Conservation (phyloP, 208 protist genomes). For the Trypanosoma melophagium region DNA sequence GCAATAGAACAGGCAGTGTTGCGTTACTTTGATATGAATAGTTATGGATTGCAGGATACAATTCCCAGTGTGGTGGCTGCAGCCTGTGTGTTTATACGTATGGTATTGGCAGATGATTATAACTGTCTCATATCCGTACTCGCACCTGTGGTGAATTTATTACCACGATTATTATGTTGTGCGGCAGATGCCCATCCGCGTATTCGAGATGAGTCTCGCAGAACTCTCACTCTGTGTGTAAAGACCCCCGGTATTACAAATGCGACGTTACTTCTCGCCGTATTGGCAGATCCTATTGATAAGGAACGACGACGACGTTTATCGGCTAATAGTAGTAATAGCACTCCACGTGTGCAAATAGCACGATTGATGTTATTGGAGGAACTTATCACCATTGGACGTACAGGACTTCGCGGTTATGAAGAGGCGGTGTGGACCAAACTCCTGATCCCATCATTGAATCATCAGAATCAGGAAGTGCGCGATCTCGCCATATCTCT, state of each 20-base stretch:
- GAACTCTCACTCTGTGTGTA: constrained; percentile 63
- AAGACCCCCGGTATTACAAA: constrained; percentile 35
- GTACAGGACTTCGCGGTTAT: constrained; percentile 6
- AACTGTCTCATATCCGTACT: constrained; percentile 41
- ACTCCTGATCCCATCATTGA: constrained; percentile 71
- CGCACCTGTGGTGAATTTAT: constrained; percentile 47
- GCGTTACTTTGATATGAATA: constrained; percentile 72
- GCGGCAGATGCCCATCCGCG: constrained; percentile 69
- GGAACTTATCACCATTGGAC: constrained; percentile 19
- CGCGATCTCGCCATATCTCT: constrained; percentile 65
- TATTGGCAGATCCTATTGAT: constrained; percentile 72
- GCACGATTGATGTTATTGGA: constrained; percentile 66
- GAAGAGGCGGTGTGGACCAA: constrained; percentile 45
- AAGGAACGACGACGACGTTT: constrained; percentile 65
- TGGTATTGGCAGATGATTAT: constrained; percentile 47
- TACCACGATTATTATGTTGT: constrained; percentile 74
- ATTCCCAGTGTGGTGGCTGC: constrained; percentile 80
- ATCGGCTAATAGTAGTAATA: constrained; percentile 28
- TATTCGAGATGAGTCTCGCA: constrained; percentile 67
- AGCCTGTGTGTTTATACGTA: constrained; percentile 66
- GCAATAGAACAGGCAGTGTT: constrained; percentile 66
- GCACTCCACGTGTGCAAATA: constrained; percentile 48
- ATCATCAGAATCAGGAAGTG: constrained; percentile 77
- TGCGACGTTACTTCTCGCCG: constrained; percentile 38
- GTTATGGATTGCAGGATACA: constrained; percentile 76